Base-by-base conservation (phyloP, 129 eudicot genomes). In the Tagetes patula region DNA sequence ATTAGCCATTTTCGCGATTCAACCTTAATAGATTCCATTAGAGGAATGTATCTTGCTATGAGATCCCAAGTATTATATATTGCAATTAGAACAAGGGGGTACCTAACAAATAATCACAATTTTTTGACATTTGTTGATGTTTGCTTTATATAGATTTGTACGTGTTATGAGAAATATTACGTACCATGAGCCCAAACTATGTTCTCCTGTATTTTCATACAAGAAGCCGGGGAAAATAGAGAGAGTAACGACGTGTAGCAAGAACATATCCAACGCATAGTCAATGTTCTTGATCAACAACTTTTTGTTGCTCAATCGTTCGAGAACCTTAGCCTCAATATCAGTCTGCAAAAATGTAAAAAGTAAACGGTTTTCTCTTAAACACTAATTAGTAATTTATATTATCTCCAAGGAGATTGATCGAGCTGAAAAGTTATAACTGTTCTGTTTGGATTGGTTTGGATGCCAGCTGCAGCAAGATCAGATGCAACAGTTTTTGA, bases 171-270 rank as follows among this genome's bases (percentile, higher is more conserved):
- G 36, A 69, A 34, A n/a, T 37, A 20, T 20, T 20, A 20, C 27
- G 27, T 84, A 89, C 96, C 96, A 89, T 60, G 87, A 75, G 59
- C 96, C 96, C 66, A 87, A 70, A 13, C 70, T 66, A 70, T 90
- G 93, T 5, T 48, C 12, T 53, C 96, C 96, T 11, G 92, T 89
- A 81, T 87, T 85, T 65, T 87, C 96, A 65, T 75, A 82, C 45
- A 87, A 60, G 69, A 90, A 90, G 1, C 96, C 93, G 0, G 96
- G 96, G 75, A 87, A 87, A 70, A 90, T 90, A 3, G 96, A 87
- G n/a, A 90, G 59, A 63, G 93, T 87, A 5, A 87, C 80, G 27
- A 75, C 90, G 73, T 85, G 85, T 64, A 87, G 85, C 27, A 90
- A 38, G 60, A 45, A 90, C 54, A 90, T 31, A 61, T 87, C 93